Evolutionary conservation across 169 alveolate species (phyloP).

Genomic region (Plasmodium yoelii): DNA sequence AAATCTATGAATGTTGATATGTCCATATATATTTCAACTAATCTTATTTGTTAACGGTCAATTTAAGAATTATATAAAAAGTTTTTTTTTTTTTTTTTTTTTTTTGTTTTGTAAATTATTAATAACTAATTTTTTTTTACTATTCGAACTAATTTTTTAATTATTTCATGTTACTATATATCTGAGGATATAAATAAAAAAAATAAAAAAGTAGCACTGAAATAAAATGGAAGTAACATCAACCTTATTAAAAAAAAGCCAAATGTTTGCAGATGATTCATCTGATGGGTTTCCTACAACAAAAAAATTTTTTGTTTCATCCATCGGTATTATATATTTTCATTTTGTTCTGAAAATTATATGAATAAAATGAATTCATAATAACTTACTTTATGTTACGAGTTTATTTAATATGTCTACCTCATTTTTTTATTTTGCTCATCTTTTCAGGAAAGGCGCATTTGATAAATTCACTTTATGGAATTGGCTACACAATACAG

Average conservation of each 20-base stretch:
- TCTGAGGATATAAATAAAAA: not conserved
- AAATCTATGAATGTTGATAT: no score
- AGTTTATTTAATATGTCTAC: no score
- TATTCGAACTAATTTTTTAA: no score
- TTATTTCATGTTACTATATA: no score
- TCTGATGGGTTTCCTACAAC: conserved; percentile 43
- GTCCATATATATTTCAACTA: no score
- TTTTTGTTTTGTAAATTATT: not conserved
- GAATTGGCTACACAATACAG: conserved; percentile 66
- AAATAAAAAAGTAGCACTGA: not conserved
- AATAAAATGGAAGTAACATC: conserved; percentile 66
- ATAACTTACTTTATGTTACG: no score
- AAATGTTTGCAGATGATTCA: conserved; percentile 24
- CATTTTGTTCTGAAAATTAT: no score
- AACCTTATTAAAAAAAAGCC: conserved; percentile 26
- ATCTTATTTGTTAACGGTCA: no score
- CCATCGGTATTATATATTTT: conserved; percentile 29
- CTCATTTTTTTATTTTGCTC: no score
- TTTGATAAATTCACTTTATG: conserved; percentile 59
- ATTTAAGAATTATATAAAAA: no score
- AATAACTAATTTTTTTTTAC: no score
- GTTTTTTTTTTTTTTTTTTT: not conserved
- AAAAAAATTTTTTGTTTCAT: conserved; percentile 52
- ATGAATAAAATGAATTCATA: no score
- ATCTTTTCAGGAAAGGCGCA: conserved; percentile 59